Evolutionary conservation across 345 rosid species (phyloP).

Genomic region (Lepidium sativum): DNA sequence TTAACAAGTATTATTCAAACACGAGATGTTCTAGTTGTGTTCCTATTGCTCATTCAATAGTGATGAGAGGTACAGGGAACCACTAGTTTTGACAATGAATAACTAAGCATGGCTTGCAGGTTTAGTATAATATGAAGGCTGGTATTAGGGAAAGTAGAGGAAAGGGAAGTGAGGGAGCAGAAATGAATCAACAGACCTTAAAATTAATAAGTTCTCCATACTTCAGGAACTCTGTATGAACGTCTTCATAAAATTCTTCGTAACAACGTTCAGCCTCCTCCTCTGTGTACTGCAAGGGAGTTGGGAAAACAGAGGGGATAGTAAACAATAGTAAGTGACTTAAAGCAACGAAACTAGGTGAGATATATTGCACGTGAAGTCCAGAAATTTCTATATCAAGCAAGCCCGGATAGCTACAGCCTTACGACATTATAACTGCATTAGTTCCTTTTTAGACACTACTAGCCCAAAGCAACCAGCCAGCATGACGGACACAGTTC

Average conservation of each 20-base stretch:
- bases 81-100: neutral
- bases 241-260: conserved; percentile 97
- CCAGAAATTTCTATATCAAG: neutral
- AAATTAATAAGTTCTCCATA: conserved; percentile 92
- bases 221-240: conserved; percentile 92
- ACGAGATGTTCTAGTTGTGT: neutral
- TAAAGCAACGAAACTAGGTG: neutral
- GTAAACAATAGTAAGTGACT: conserved; percentile 10
- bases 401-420: conserved; percentile 13
- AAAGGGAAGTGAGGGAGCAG: neutral
- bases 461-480: conserved; percentile 1
- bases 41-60: neutral
- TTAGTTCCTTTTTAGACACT: conserved; percentile 7
- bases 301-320: neutral
- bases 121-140: neutral
- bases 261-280: conserved; percentile 78
- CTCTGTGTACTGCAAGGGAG: conserved; percentile 63
- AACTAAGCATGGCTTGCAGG: conserved; percentile 1
- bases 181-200: conserved; percentile 49
- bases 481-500: neutral
- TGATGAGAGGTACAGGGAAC: neutral
- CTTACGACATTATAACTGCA: conserved; percentile 12
- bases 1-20: conserved; percentile 1
- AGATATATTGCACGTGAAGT: conserved; percentile 2
- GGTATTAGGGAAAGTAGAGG: neutral